Base-by-base conservation (phyloP, 495 filamentous ascomycete species). In the Annulohypoxylon bovei region DNA sequence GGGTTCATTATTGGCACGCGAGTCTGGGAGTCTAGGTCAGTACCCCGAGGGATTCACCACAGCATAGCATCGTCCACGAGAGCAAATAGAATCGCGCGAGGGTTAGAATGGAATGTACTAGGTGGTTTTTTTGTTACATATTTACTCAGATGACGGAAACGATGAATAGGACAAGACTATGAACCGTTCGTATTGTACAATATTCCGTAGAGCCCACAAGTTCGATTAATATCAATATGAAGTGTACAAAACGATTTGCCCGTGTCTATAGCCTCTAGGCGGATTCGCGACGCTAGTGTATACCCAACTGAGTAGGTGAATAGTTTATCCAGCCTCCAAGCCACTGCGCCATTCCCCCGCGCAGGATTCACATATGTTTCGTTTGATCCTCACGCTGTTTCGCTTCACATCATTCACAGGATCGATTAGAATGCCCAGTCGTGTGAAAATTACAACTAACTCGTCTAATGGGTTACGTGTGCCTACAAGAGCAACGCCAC, bases 141-240 rank as follows among this genome's bases (percentile, higher is more conserved):
- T 39, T 39, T 39, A 20, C 27, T n/a, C 32, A 39, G 30, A 55
- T 20, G 18, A 0, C 30, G 9, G 52, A 35, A 35, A 16, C 9
- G 30, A 16, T 1, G 30, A 55, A 30, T 20, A 33, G 33, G 20
- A 11, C 12, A 33, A 27, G 32, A 39, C 27, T 16, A 39, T 9
- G 53, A 39, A 37, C 32, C 9, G 14, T 39, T 61, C 27, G 9
- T 42, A 33, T 44, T 65, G 27, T 61, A 57, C 16, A 28, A 39
- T 28, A 65, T 52, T 40, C 14, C 27, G 18, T 49, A 47, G 35
- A 58, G 50, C 47, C 35, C 23, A n/a, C n/a, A 39, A 44, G 60
- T 39, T 61, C 35, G 42, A 47, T 59, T 52, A 32, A 50, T 63
- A 63, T 8, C 40, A 62, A 63, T 23, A 53, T 56, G 52, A 59